Base-by-base conservation (phyloP, 495 filamentous ascomycete species). In the Penicillium fimorum region DNA sequence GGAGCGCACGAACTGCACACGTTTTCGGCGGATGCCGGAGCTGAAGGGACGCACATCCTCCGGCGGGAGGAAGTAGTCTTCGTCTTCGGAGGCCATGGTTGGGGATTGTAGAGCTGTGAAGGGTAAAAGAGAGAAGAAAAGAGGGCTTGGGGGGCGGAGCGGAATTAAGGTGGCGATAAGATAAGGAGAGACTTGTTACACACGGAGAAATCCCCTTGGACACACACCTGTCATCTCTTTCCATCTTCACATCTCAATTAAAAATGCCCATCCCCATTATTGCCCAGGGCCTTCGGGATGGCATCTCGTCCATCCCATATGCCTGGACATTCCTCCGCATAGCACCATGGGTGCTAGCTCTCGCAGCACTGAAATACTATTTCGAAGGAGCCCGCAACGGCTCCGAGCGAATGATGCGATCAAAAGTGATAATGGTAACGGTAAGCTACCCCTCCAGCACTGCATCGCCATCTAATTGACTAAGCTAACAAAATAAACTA, bases 391-490 rank as follows among this genome's bases (percentile, higher is more conserved):
- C 87, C 10, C 73, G 69, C 64, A 96, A 91, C 69, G 68, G 68
- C 38, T 85, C 90, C 47, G 94, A 96, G 71, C 82, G 92, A 49
- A 74, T 89, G 60, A 92, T 97, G 90, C 90, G 96, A 66, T 88
- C 89, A 13, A 91, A 93, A 62, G 90, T 97, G 10, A 79, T 96
- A 24, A 87, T 99, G 82, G 84, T 99, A 10, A 99, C 94, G 13
- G 87, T 89, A 81, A 18, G 73, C 20, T 27, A 24, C 8, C 13
- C 37, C 32, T 11, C 15, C n/a, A 41, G 6, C 17, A 10, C 1
- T 24, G 1, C 35, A 27, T 12, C 6, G 29, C 32, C 0, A 13
- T 4, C 7, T 7, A 38, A 43, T 8, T 17, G 0, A 17, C 46
- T 51, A 25, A 59, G 42, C 27, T 62, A 43, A 37, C 50, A 55